phyloP scores from a whole-genome alignment of 257 asterid species.

The Lycium barbarum region DNA sequence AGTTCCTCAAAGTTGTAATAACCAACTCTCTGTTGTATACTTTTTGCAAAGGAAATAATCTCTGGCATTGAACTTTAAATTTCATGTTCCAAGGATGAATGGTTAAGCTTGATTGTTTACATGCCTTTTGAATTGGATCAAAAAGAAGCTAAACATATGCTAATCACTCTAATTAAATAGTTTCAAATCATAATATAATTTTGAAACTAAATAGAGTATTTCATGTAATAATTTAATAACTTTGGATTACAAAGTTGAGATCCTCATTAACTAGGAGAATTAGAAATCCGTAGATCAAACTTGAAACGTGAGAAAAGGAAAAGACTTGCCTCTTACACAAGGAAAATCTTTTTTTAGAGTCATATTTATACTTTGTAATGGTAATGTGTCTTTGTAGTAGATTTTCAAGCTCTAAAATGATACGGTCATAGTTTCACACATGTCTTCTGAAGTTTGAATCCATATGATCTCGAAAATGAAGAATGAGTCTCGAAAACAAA shows the following conservation, averaged over 20 bases:
- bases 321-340: no score
- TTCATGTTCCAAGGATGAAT: background rate
- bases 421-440: no score
- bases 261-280: background rate
- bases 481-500: no score
- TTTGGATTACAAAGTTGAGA: background rate
- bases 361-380: no score
- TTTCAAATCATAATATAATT: background rate
- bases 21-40: background rate
- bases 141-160: background rate
- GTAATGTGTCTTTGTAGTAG: no score
- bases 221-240: background rate
- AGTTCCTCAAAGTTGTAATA: background rate
- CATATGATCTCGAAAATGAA: no score
- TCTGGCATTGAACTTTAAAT: background rate
- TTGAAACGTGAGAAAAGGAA: no score
- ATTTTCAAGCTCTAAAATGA: no score
- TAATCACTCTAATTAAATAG: background rate
- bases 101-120: background rate
- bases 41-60: background rate
- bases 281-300: no score
- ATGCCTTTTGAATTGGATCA: background rate
- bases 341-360: no score
- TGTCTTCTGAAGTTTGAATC: no score
- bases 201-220: slow-evolving; percentile 1